Evolutionary conservation across 352 stramenopile species (phyloP), one percentile per base, ranked within the genome.

Genomic region (Thalassiosira mediterranea): DNA sequence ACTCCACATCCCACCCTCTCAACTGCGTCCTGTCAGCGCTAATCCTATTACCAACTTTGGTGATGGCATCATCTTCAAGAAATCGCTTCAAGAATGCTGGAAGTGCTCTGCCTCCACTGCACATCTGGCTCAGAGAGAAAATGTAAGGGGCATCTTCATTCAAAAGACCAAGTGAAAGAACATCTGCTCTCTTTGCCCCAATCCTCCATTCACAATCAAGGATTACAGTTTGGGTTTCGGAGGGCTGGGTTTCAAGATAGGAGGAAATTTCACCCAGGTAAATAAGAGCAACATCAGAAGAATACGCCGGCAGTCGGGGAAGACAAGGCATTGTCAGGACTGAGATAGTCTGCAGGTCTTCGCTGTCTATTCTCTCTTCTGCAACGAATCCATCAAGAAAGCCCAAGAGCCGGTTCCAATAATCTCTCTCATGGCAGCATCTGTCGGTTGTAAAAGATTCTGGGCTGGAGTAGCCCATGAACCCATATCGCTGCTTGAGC

Each of bases 31-130:
- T 31, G 44, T 68, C 58, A 28, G 1, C 21, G n/a, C 32, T 4
- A 11, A 68, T 25, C 31, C 58, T 5, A 29, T 57, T 58, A 11
- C 58, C 58, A 44, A 68, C 42, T 28, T 68, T 68, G 3, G 4
- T 4, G 10, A 68, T 25, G 1, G 1, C 17, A n/a, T 7, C 1
- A 68, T 58, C 44, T 15, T 69, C 60, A 0, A 69, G 23, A 4
- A 69, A 23, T 11, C 13, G 46, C 26, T 69, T 69, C 7, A 69
- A 13, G n/a, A 31, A 23, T 15, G 10, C 1, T 10, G 60, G 60
- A n/a, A 57, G 15, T 26, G 2, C 29, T 25, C 4, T 19, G 5
- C 31, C 26, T 2, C 21, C 13, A 25, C 32, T 49, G n/a, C 60
- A 59, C 2, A 69, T 49, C 0, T 26, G 4, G 0, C 26, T 32